Base-by-base conservation (phyloP, 805 yeast genomes). In the Ogataea nitratoaversa region DNA sequence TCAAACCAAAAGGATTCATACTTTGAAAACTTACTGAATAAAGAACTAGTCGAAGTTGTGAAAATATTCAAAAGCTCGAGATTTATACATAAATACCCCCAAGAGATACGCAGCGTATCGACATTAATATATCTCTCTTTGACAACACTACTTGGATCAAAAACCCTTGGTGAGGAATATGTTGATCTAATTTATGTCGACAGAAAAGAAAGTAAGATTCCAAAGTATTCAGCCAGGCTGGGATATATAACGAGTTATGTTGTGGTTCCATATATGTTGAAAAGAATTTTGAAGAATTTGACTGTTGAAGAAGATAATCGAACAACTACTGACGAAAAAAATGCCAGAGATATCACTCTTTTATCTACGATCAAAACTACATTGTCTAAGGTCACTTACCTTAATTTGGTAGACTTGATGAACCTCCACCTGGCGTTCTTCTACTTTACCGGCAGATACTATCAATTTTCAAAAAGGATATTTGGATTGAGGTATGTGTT, bases 91-190 rank as follows among this genome's bases (percentile, higher is more conserved):
- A 63, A 73, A 3, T 74, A 82, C 50, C 75, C 84, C 2, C 72
- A 76, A 32, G 86, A 82, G 49, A 67, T 89, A 12, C 65, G 80
- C 0, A 71, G 78, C 0, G 56, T 68, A 2, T 76, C 84, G 8
- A 79, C 80, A 38, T 59, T 81, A 1, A 32, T 82, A 0, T 91
- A 91, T 56, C 66, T 87, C n/a, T 60, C 72, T 2, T 63, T 86
- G 18, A 91, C 97, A 0, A 90, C 96, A 0, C 63, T 84, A 12
- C 43, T 76, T 5, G 91, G 91, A 0, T 76, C 85, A 2, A 71
- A 91, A 39, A 91, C 98, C 0, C 64, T 93, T 20, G 99, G 99
- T 1, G 98, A 91, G 57, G 97, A 91, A 62, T 91, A 91, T 61
- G 89, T 89, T 12, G 96, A 91, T 59, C 63, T 87, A 40, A 62